Evolutionary conservation across 768 basidiomycete species (phyloP).

Genomic region (Lactifluus piperatus): DNA sequence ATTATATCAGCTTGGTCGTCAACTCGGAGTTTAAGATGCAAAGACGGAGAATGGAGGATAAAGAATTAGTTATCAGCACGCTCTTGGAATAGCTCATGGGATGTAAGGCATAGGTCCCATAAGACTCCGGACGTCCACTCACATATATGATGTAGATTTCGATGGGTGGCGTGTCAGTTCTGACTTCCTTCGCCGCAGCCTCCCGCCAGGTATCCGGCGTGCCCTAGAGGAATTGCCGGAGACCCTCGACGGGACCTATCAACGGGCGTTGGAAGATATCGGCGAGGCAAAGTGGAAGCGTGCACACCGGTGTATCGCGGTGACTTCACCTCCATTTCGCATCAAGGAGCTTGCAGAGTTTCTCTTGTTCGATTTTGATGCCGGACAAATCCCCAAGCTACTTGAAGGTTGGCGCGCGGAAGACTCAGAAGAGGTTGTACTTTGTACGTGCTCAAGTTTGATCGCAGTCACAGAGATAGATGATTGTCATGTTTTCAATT

Average conservation of each 20-base stretch:
- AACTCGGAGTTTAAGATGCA: neutral
- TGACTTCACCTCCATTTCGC: neutral
- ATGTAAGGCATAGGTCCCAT: neutral
- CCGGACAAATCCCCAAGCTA: neutral
- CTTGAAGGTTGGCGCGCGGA: neutral
- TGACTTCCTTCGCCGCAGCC: neutral
- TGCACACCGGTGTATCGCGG: neutral
- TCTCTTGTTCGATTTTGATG: neutral
- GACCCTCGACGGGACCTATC: neutral
- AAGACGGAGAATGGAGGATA: neutral
- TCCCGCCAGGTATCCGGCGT: neutral
- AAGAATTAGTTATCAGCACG: neutral
- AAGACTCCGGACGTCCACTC: neutral
- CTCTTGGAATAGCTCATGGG: neutral
- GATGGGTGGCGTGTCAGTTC: conserved; percentile 2
- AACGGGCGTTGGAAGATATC: neutral
- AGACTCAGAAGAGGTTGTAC: neutral
- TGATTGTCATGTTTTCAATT: neutral
- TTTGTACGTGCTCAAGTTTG: neutral
- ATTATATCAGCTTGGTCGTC: neutral
- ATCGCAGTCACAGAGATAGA: neutral
- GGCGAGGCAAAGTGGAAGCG: neutral
- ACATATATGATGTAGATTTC: neutral
- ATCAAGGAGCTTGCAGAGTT: conserved; percentile 1
- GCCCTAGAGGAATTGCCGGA: neutral